phyloP scores from a whole-genome alignment of 257 asterid genomes.

The Salvia hispanica region DNA sequence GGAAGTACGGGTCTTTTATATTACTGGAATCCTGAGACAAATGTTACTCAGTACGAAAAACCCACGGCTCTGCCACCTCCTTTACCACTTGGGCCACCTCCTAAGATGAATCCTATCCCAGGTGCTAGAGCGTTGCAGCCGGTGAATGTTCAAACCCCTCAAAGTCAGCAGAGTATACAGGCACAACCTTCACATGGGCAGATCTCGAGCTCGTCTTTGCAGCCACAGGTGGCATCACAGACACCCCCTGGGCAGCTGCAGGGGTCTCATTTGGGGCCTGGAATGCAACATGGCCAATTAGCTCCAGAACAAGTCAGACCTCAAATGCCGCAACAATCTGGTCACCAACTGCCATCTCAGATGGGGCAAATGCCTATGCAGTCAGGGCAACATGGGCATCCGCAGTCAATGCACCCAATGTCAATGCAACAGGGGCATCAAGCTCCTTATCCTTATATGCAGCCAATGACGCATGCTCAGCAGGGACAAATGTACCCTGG shows the following conservation, averaged over 20 bases:
- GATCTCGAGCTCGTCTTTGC: slow-evolving; percentile 40
- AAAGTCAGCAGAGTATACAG: slow-evolving; percentile 43
- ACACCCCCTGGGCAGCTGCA: slow-evolving; percentile 46
- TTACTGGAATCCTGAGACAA: slow-evolving; percentile 94
- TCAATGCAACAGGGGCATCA: slow-evolving; percentile 52
- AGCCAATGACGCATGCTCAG: slow-evolving; percentile 42
- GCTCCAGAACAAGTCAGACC: slow-evolving; percentile 54
- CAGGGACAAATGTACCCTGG: slow-evolving; percentile 58
- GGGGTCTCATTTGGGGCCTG: slow-evolving; percentile 54
- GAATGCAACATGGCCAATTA: slow-evolving; percentile 50
- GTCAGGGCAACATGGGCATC: slow-evolving; percentile 53
- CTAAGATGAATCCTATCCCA: slow-evolving; percentile 69
- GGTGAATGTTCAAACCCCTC: slow-evolving; percentile 50
- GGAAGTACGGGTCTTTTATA: slow-evolving; percentile 69
- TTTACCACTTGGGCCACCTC: slow-evolving; percentile 69
- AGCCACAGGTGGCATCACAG: slow-evolving; percentile 42
- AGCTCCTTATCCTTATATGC: slow-evolving; percentile 47
- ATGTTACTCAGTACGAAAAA: slow-evolving; percentile 82
- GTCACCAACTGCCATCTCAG: slow-evolving; percentile 54
- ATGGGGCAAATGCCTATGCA: slow-evolving; percentile 45
- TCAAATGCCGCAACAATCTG: slow-evolving; percentile 56
- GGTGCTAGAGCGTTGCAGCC: slow-evolving; percentile 54
- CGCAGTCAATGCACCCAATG: slow-evolving; percentile 50
- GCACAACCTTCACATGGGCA: slow-evolving; percentile 45
- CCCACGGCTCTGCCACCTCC: slow-evolving; percentile 70